A percentile compares a stretch with the other conserved stretches of the same genome.
Evolutionary conservation across 257 asterid species (phyloP).

Genomic region (Solanum corneliomulleri): DNA sequence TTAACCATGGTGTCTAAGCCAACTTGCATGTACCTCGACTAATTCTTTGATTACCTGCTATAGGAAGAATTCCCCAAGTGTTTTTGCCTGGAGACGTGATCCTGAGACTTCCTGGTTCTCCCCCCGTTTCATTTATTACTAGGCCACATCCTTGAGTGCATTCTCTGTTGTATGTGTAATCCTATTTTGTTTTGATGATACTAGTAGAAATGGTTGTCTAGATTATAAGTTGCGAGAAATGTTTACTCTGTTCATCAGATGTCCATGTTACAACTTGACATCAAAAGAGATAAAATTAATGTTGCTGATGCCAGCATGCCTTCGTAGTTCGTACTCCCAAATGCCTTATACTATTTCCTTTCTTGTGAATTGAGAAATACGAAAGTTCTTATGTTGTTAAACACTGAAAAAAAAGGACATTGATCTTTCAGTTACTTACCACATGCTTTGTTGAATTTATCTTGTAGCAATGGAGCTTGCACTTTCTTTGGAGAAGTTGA

Average conservation of each 20-base stretch:
- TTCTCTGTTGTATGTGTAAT: background rate
- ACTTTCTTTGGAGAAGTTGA: conserved; percentile 41
- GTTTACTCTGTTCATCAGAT: background rate
- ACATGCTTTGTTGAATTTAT: background rate
- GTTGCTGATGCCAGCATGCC: background rate
- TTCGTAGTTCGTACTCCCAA: background rate
- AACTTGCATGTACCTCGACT: background rate
- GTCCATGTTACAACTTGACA: background rate
- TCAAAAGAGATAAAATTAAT: background rate
- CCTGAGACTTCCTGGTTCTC: background rate
- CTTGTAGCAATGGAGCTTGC: conserved; percentile 50
- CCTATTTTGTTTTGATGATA: background rate
- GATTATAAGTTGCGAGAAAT: background rate
- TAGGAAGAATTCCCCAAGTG: background rate
- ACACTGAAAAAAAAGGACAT: background rate
- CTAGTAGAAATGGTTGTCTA: background rate
- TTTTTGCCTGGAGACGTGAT: background rate
- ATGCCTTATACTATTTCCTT: background rate
- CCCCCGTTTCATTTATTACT: rapidly evolving
- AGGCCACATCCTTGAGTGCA: background rate
- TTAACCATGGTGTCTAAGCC: background rate
- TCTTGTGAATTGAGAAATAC: background rate
- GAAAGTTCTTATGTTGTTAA: background rate
- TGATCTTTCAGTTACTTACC: background rate
- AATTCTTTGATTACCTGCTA: background rate